Conservation (phyloP, 2,329 filamentous ascomycete genomes). For the Penicillium sp. region DNA sequence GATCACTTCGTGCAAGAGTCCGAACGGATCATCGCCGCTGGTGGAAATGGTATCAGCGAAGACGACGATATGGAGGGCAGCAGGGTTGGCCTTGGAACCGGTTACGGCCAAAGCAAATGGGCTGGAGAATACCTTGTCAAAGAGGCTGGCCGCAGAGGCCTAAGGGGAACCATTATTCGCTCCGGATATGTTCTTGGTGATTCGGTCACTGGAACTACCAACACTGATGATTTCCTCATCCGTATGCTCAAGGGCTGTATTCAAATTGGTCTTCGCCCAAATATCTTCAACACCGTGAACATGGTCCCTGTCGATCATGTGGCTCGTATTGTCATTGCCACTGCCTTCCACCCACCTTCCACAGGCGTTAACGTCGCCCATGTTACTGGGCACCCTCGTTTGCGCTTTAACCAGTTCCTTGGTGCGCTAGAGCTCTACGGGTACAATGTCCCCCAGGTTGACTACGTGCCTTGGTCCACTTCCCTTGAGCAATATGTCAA, state of each 20-base stretch:
- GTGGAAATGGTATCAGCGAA: conserved; percentile 67
- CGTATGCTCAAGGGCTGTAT: conserved; percentile 84
- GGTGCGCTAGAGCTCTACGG: conserved; percentile 68
- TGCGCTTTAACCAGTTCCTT: conserved; percentile 77
- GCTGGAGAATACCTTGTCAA: conserved; percentile 69
- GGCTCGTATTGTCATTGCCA: conserved; percentile 72
- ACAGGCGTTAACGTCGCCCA: conserved; percentile 64
- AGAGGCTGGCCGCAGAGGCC: conserved; percentile 73
- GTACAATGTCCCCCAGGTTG: conserved; percentile 64
- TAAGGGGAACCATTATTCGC: conserved; percentile 72
- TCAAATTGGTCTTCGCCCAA: conserved; percentile 70
- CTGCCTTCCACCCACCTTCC: conserved; percentile 63
- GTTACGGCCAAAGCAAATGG: conserved; percentile 93
- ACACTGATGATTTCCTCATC: conserved; percentile 87
- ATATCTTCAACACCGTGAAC: conserved; percentile 84
- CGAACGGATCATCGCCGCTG: conserved; percentile 57
- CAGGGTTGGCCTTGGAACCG: conserved; percentile 72
- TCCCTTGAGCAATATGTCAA: conserved; percentile 68
- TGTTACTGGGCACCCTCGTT: conserved; percentile 74
- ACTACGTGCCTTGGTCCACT: conserved; percentile 67
- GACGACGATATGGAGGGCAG: conserved; percentile 76
- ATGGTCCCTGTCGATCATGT: conserved; percentile 85
- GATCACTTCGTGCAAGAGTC: conserved; percentile 77
- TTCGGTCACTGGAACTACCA: conserved; percentile 63
- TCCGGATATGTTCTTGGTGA: conserved; percentile 84